phyloP scores from a whole-genome alignment of 1,284 basidiomycete genomes.

The Boletellus deceptivus region DNA sequence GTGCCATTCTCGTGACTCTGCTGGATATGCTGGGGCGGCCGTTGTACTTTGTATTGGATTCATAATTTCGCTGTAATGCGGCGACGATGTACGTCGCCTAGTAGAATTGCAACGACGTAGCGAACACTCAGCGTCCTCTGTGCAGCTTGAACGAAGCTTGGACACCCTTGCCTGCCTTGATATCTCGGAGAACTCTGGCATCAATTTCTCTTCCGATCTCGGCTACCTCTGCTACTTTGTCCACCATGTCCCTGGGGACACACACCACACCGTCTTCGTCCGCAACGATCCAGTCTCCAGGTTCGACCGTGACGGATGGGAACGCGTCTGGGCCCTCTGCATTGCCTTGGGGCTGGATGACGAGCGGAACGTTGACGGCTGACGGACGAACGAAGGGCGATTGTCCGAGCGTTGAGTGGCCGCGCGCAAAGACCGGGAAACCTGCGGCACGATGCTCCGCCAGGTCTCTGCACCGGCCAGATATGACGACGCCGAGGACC shows the following conservation, averaged over 20 bases:
- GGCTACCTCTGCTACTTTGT: conserved; percentile 62
- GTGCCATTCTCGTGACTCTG: conserved; percentile 17
- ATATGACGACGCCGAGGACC: conserved; percentile 75
- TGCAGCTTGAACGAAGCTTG: conserved; percentile 77
- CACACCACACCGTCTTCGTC: conserved; percentile 92
- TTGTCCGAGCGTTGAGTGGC: conserved; percentile 86
- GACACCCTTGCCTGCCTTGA: conserved; percentile 72
- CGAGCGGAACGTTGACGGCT: conserved; percentile 72
- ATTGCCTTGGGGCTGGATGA: conserved; percentile 48
- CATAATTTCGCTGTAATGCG: conserved; percentile 20
- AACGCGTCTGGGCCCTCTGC: conserved; percentile 37
- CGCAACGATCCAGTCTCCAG: conserved; percentile 83
- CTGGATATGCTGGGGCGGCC: conserved; percentile 18
- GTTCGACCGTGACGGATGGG: conserved; percentile 59
- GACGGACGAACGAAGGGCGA: conserved; percentile 84
- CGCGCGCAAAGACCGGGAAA: conserved; percentile 80
- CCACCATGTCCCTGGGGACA: conserved; percentile 59
- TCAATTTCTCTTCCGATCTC: conserved; percentile 66
- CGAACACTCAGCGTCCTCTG: conserved; percentile 50
- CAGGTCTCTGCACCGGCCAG: conserved; percentile 82
- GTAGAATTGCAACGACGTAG: background rate
- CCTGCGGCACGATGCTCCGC: conserved; percentile 66
- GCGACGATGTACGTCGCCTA: conserved; percentile 2
- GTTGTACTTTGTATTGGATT: conserved; percentile 21
- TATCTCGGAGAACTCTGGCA: conserved; percentile 73